phyloP scores from a whole-genome alignment of 2,329 filamentous ascomycete species.

The Pestalotiopsis sp. region DNA sequence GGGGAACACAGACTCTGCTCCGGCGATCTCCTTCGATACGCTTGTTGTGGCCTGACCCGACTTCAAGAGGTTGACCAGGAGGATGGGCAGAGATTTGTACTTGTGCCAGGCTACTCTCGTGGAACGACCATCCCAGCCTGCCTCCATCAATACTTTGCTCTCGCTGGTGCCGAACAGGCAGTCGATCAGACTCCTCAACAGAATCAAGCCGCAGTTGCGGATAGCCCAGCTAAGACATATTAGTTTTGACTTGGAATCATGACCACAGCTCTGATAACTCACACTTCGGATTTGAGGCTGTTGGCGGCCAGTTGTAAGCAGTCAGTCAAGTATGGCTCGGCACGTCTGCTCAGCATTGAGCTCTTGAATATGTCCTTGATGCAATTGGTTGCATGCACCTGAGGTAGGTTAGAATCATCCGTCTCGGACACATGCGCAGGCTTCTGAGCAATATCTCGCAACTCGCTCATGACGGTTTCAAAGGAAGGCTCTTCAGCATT shows the following conservation, averaged over 20 bases:
- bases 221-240: slow-evolving; percentile 75
- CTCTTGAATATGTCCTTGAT: slow-evolving; percentile 90
- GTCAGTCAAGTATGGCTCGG: slow-evolving; percentile 73
- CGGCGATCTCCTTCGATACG: slow-evolving; percentile 36
- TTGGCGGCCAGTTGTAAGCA: slow-evolving; percentile 79
- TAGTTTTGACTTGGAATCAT: slow-evolving; percentile 9
- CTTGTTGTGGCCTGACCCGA: slow-evolving; percentile 45
- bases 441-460: slow-evolving; percentile 60
- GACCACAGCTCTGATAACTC: slow-evolving; percentile 29
- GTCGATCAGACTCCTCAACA: slow-evolving; percentile 85
- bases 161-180: slow-evolving; percentile 76
- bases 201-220: slow-evolving; percentile 87
- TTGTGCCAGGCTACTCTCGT: slow-evolving; percentile 71
- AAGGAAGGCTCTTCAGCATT: slow-evolving; percentile 64
- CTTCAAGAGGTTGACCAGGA: slow-evolving; percentile 65
- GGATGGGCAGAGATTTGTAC: slow-evolving; percentile 65
- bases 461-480: slow-evolving; percentile 62
- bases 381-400: slow-evolving; percentile 95
- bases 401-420: slow-evolving; percentile 72
- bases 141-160: slow-evolving; percentile 64
- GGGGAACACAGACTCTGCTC: slow-evolving; percentile 76
- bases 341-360: slow-evolving; percentile 71
- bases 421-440: slow-evolving; percentile 57
- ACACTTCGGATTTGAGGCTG: slow-evolving; percentile 79
- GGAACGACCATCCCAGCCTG: slow-evolving; percentile 65